Evolutionary conservation across 192 early-diverging fungal genomes (phyloP), one percentile per base, ranked within the genome.

Genomic region (Backusella liffmaniae): DNA sequence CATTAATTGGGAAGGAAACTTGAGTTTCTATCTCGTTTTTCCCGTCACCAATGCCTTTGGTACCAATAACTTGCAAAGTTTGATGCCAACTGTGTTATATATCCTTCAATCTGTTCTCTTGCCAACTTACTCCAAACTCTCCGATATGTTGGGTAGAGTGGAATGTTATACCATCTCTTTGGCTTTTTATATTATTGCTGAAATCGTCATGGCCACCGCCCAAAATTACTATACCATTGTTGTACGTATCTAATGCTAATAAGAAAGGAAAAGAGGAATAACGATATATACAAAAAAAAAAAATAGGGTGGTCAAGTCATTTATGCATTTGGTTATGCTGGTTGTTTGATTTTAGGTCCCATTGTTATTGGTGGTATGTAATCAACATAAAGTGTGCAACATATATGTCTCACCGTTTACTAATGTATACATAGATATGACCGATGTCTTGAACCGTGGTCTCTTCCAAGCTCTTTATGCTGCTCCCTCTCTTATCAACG

Each of bases 271-370:
- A n/a, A 68, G n/a, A 69, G 21, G 8, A n/a, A 36, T 36, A 32
- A 2, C 18, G 23, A 56, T n/a, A 35, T 41, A 9, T 29, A 26
- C 26, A 26, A 26, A 26, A 26, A 26, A 26, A 26, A 26, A 26
- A 30, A 46, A 67, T 67, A 75, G 73, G 73, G 73, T n/a, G 77
- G 53, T 39, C 70, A 78, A 68, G 66, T 78, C 49, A 73, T 78
- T 36, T 78, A 78, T 49, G 44, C 71, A 12, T 78, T 78, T 36
- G 77, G 77, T 8, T 78, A 78, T 39, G 35, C 77, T 41, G 77
- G 77, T 67, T 35, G 32, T 44, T 35, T 39, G 16, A 68, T 75
- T 68, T 66, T 75, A 12, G 74, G 74, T 1, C 65, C 23, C n/a
- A 68, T 75, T 51, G 35, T 67, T 49, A 67, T 75, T 68, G 74